A percentile compares a stretch with the other conserved stretches of the same genome.
Evolutionary conservation across 1,284 basidiomycete genomes (phyloP).

Genomic region (Cystobasidium slooffiae): DNA sequence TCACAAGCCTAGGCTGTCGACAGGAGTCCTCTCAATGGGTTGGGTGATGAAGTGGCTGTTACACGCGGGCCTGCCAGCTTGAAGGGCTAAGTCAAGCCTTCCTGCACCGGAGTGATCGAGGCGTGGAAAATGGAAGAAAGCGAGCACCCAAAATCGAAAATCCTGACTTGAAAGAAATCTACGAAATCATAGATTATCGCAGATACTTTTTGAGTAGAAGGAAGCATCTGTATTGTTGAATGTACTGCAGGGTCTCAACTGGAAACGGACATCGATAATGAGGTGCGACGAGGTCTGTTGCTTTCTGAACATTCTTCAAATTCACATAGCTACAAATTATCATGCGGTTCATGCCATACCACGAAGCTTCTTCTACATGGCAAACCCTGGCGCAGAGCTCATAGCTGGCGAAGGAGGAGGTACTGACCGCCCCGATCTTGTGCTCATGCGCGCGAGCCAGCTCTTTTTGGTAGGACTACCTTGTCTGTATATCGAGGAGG

Average conservation of each 20-base stretch:
- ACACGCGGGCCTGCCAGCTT: background rate
- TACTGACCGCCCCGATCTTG: conserved; percentile 12
- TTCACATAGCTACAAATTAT: no score
- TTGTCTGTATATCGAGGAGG: background rate
- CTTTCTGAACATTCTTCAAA: no score
- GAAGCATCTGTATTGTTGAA: no score
- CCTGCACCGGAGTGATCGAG: conserved; percentile 3
- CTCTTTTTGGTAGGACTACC: conserved; percentile 27
- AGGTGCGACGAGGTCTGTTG: no score
- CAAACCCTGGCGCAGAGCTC: conserved; percentile 28
- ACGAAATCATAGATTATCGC: background rate
- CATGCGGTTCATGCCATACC: no score
- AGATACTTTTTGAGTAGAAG: background rate
- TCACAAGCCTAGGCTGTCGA: conserved; percentile 36
- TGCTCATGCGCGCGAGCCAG: conserved; percentile 31
- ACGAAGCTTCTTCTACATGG: conserved; percentile 11
- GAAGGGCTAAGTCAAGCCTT: background rate
- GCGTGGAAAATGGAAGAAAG: background rate
- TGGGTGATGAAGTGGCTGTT: background rate
- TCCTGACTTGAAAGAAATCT: background rate
- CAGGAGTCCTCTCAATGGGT: conserved; percentile 17
- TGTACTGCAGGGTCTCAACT: no score
- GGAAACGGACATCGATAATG: no score
- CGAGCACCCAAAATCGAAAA: background rate
- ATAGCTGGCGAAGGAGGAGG: conserved; percentile 28